phyloP scores from a whole-genome alignment of 306 rosid species.

The Psophocarpus tetragonolobus region DNA sequence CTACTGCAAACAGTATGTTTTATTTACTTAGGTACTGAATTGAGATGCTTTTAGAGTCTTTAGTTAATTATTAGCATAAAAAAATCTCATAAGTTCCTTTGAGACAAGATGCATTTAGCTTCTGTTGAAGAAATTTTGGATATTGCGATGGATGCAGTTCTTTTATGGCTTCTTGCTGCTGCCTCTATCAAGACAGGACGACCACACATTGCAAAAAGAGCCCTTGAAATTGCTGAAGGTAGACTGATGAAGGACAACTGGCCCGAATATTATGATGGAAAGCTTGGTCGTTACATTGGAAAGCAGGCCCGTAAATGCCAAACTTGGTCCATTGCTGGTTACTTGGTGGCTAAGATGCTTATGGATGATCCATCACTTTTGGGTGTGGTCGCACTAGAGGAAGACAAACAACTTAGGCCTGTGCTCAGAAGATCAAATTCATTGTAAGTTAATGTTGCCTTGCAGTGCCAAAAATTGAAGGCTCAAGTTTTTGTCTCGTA shows the following conservation, averaged over 20 bases:
- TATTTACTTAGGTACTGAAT: background rate
- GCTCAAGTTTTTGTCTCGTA: background rate
- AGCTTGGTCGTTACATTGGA: slow-evolving; percentile 56
- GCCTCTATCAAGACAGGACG: slow-evolving; percentile 65
- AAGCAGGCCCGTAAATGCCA: slow-evolving; percentile 66
- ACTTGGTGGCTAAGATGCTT: slow-evolving; percentile 68
- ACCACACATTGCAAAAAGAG: slow-evolving; percentile 63
- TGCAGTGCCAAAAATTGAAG: background rate
- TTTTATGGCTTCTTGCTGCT: slow-evolving; percentile 65
- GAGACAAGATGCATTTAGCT: background rate
- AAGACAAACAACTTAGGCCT: slow-evolving; percentile 56
- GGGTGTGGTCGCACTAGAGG: slow-evolving; percentile 61
- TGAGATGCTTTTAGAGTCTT: background rate
- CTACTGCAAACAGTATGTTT: background rate
- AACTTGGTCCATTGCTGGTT: slow-evolving; percentile 67
- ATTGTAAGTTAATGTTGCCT: slow-evolving; percentile 20
- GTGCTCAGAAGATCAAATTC: slow-evolving; percentile 56
- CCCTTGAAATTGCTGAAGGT: slow-evolving; percentile 60
- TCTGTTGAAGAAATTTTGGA: background rate
- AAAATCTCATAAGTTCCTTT: background rate
- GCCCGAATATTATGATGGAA: slow-evolving; percentile 74
- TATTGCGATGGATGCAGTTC: slow-evolving; percentile 45
- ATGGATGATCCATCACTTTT: slow-evolving; percentile 63
- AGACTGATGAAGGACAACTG: slow-evolving; percentile 58
- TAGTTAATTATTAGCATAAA: background rate